Conservation (phyloP, 192 early-diverging fungal species). For the Jimgerdemannia flammicorona region DNA sequence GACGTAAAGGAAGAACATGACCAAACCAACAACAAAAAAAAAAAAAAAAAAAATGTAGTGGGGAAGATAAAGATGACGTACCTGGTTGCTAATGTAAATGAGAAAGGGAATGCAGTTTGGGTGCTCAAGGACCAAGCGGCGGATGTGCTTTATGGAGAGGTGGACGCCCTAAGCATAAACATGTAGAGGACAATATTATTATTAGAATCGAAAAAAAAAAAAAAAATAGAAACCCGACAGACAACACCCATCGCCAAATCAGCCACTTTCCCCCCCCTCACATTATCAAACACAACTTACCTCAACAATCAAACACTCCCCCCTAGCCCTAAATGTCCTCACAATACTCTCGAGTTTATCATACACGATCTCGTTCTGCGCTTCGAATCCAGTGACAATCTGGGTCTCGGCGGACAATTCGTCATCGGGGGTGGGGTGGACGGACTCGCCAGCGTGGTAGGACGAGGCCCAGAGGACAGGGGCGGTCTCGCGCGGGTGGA, state of each 20-base stretch:
- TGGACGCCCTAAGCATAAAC: constrained; percentile 23
- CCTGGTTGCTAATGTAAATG: constrained; percentile 23
- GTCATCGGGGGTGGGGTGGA: background rate
- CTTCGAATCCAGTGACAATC: constrained; percentile 16
- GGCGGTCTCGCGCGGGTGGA: constrained; percentile 5
- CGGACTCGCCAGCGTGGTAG: constrained; percentile 13
- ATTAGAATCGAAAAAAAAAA: no score
- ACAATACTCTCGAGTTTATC: constrained; percentile 18
- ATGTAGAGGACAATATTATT: no score
- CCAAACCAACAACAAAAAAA: no score
- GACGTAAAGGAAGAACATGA: background rate
- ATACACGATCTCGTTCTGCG: constrained; percentile 15
- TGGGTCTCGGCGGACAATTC: background rate
- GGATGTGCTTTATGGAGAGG: constrained; percentile 19
- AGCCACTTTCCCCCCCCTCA: no score
- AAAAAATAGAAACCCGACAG: background rate
- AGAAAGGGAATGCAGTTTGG: constrained; percentile 20
- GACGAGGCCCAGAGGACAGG: constrained; percentile 21
- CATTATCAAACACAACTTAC: background rate
- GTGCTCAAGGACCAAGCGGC: constrained; percentile 5
- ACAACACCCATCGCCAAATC: no score
- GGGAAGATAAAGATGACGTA: no score
- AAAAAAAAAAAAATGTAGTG: no score
- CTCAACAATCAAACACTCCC: constrained; percentile 21
- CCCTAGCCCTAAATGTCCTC: constrained; percentile 4